Conservation (phyloP, 169 alveolate genomes). For the Plasmodium berghei region DNA sequence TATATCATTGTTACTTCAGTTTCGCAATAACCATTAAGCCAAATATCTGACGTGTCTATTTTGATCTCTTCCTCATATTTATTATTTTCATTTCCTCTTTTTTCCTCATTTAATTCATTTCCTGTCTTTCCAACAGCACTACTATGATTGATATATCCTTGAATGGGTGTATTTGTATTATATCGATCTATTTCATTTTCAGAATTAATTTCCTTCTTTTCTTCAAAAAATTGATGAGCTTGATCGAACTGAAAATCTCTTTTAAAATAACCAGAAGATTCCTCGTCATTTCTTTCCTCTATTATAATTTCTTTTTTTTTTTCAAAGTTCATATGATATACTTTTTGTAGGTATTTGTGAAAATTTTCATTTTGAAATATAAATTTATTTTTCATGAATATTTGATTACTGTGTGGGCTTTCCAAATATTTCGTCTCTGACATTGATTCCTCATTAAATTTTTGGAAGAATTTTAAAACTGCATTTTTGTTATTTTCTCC, state of each 20-base stretch:
- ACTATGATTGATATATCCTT: background rate
- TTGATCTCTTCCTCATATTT: too few species aligned
- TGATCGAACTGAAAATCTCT: background rate
- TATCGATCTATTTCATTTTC: background rate
- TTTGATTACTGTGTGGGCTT: background rate
- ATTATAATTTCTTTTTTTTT: constrained; percentile 9
- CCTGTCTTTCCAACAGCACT: background rate
- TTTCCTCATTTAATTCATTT: background rate
- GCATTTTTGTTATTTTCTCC: constrained; percentile 12
- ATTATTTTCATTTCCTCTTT: background rate
- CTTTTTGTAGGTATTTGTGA: constrained; percentile 40
- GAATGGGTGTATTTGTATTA: background rate
- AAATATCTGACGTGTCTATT: background rate
- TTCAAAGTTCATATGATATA: background rate
- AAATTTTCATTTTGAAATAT: constrained; percentile 28
- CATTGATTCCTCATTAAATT: constrained; percentile 9
- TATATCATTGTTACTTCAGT: background rate
- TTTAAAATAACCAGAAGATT: background rate
- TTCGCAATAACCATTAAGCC: background rate
- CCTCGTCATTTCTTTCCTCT: background rate
- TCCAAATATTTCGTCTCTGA: background rate
- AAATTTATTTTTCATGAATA: background rate
- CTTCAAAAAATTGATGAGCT: background rate
- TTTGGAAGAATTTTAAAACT: constrained; percentile 2
- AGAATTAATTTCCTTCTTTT: background rate